phyloP scores from a whole-genome alignment of 140 eudicot species.

The Ambrosia hybrid region DNA sequence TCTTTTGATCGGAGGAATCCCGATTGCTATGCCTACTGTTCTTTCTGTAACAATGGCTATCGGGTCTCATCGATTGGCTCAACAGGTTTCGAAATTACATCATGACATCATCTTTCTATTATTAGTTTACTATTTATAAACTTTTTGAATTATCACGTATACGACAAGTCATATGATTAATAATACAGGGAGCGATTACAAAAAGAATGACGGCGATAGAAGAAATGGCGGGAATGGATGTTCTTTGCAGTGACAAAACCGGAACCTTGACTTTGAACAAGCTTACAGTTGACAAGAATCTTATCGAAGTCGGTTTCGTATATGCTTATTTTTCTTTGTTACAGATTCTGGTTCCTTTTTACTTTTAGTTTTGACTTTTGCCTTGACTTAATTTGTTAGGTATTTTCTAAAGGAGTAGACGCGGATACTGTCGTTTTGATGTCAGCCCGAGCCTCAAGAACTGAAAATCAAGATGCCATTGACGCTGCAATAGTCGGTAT shows the following conservation, averaged over 20 bases:
- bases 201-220: slow-evolving; percentile 99
- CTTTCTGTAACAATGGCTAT: slow-evolving; percentile 97
- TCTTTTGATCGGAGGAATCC: slow-evolving; percentile 94
- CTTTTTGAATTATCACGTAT: background rate
- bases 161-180: background rate
- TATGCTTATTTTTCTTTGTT: background rate
- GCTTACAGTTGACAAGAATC: slow-evolving; percentile 96
- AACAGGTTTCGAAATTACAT: slow-evolving; percentile 55
- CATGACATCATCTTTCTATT: background rate
- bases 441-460: slow-evolving; percentile 97
- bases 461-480: slow-evolving; percentile 95
- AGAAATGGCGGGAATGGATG: slow-evolving; percentile 36
- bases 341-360: background rate
- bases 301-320: slow-evolving; percentile 64
- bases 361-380: slow-evolving; percentile 7
- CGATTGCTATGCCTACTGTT: slow-evolving; percentile 98
- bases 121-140: background rate
- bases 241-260: slow-evolving; percentile 92
- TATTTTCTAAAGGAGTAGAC: slow-evolving; percentile 87
- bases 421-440: slow-evolving; percentile 88
- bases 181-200: slow-evolving; percentile 83
- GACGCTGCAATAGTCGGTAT: slow-evolving; percentile 92
- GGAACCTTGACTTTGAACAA: slow-evolving; percentile 94
- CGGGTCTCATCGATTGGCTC: slow-evolving; percentile 95
- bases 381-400: slow-evolving; percentile 38